Evolutionary conservation across 768 basidiomycete species (phyloP).

Genomic region (Boletus coccyginus): DNA sequence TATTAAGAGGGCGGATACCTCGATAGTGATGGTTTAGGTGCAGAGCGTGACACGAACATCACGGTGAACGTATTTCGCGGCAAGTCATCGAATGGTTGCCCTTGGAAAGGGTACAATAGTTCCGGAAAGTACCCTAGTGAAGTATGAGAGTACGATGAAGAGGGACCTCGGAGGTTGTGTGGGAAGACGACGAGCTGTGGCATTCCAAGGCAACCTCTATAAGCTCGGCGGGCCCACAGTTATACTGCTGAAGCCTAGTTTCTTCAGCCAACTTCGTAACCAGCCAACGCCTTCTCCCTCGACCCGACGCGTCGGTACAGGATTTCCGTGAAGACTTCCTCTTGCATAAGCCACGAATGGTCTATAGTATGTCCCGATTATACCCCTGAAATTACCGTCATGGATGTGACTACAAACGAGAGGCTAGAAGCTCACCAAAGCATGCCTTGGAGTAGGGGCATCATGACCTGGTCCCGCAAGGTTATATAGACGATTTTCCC

Average conservation of each 20-base stretch:
- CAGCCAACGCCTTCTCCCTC: conserved; percentile 32
- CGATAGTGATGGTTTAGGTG: no score
- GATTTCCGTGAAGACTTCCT: conserved; percentile 14
- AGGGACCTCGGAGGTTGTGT: no score
- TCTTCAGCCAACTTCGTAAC: conserved; percentile 30
- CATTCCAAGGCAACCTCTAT: conserved; percentile 2
- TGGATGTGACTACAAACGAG: not conserved
- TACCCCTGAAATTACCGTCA: conserved; percentile 22
- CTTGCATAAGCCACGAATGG: conserved; percentile 27
- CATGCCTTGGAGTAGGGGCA: conserved; percentile 64
- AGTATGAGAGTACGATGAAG: no score
- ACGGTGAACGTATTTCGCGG: not conserved
- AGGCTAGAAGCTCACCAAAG: conserved; percentile 49
- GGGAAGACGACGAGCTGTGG: no score
- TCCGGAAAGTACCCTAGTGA: not conserved
- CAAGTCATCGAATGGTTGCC: not conserved
- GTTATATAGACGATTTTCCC: conserved; percentile 59
- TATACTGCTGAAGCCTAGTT: conserved; percentile 28
- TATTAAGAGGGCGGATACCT: no score
- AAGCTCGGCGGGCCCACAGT: conserved; percentile 26
- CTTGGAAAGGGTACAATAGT: not conserved
- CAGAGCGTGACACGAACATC: not conserved
- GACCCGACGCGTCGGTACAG: conserved; percentile 10
- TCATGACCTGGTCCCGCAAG: conserved; percentile 63
- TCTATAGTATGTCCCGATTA: conserved; percentile 31